Conservation (phyloP, 441 rosid genomes). For the Biscutella laevigata region DNA sequence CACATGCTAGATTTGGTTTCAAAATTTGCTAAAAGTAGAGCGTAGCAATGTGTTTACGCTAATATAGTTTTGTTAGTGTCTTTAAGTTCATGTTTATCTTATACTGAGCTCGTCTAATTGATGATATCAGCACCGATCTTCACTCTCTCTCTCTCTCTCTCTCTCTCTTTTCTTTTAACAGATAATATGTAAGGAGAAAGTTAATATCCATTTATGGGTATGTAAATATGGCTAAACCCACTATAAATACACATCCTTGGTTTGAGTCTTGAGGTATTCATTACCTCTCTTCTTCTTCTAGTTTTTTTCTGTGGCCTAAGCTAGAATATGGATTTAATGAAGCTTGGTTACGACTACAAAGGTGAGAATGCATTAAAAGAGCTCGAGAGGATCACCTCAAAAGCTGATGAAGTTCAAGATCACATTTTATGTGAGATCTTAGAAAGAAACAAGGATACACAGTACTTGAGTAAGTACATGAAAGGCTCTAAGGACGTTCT, state of each 20-base stretch:
- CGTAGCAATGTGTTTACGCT: conserved; percentile 11
- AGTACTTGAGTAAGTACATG: conserved; percentile 62
- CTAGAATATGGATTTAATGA: conserved; percentile 47
- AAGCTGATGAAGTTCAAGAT: conserved; percentile 57
- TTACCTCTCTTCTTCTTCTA: conserved; percentile 6
- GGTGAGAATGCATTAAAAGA: conserved; percentile 62
- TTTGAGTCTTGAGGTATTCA: conserved; percentile 17
- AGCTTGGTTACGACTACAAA: conserved; percentile 30
- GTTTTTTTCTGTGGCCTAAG: neutral
- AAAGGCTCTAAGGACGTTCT: conserved; percentile 43
- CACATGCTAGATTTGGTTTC: conserved; percentile 12
- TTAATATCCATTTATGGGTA: conserved; percentile 16
- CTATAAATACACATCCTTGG: conserved; percentile 34
- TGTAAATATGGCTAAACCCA: conserved; percentile 15
- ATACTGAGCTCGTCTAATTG: conserved; percentile 31
- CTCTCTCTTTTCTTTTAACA: conserved; percentile 19
- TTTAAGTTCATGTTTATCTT: conserved; percentile 10
- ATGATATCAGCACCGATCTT: conserved; percentile 34
- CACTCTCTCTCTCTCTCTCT: too few species aligned
- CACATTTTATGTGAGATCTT: conserved; percentile 54
- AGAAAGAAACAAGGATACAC: conserved; percentile 44
- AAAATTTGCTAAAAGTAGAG: conserved; percentile 6
- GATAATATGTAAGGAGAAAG: conserved; percentile 24
- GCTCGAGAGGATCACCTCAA: conserved; percentile 62
- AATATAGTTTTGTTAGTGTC: conserved; percentile 12